phyloP scores from a whole-genome alignment of 192 early-diverging fungal genomes.

The Coemansia sp. region DNA sequence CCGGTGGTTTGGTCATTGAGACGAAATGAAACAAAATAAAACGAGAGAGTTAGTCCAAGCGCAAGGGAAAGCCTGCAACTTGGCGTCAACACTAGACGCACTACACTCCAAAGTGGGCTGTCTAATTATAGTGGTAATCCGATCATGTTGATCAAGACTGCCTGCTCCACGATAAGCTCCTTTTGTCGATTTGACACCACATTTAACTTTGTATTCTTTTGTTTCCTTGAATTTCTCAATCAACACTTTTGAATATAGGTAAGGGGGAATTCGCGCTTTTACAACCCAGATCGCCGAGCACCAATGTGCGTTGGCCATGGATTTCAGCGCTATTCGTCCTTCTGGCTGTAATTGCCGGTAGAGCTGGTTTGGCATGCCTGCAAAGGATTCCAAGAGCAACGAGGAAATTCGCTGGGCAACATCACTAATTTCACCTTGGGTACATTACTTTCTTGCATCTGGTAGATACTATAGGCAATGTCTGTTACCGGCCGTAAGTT shows the following conservation, averaged over 20 bases:
- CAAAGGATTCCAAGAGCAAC: background rate
- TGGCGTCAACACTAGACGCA: background rate
- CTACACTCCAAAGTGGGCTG: background rate
- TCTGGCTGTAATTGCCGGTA: background rate
- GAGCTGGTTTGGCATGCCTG: background rate
- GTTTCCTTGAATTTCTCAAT: background rate
- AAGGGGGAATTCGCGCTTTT: background rate
- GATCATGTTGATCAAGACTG: background rate
- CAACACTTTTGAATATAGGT: constrained; percentile 4
- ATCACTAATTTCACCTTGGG: background rate
- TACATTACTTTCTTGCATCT: background rate
- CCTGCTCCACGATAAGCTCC: background rate
- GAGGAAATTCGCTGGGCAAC: background rate
- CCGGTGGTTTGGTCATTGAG: constrained; percentile 9
- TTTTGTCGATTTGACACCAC: background rate
- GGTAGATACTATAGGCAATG: constrained; percentile 26
- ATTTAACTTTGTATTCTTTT: background rate
- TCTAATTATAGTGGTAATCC: background rate
- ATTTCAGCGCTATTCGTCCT: background rate
- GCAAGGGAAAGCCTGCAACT: background rate
- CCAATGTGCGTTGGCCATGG: background rate
- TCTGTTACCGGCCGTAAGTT: constrained; percentile 61
- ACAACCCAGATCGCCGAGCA: background rate
- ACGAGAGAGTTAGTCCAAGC: background rate
- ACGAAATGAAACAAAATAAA: background rate